Evolutionary conservation across 768 basidiomycete genomes (phyloP), one percentile per base, ranked within the genome.

Genomic region (Panaeolus cyanescens): DNA sequence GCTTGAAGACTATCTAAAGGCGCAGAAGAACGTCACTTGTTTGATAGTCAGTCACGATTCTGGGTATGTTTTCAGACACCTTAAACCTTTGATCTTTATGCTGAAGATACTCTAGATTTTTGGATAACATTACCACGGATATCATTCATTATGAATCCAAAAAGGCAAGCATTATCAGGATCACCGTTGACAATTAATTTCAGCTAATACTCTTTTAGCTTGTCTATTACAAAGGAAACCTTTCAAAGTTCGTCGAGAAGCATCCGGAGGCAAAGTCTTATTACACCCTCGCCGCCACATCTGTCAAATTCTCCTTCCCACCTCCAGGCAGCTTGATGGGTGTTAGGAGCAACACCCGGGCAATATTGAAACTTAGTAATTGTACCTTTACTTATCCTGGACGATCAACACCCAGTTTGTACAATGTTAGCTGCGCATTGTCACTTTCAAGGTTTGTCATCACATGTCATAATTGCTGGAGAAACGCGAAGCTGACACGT

Each of bases 341-440:
- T 58, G 96, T 99, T 60, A 86, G 96, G 64, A 96, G 94, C 73
- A 94, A 91, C 71, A 99, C 96, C 12, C 88, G 96, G 56, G 94
- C 96, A 4, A 99, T 99, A 72, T 82, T 99, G 71, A 98, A 96
- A 79, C 85, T 98, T 75, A 81, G 84, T 34, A 85, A 88, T 70
- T 96, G 94, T 77, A 97, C 95, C 10, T 99, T 91, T 77, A 95
- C 94, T 57, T 99, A 99, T 77, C 93, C 95, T 7, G 93, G 95
- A 50, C 83, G 91, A 62, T 70, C 81, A 50, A 82, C 78, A 59
- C 96, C 96, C 7, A 94, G 92, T 75, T 77, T 99, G 65, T 78
- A 83, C 78, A 86, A 94, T 74, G 94, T 94, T 62, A 95, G 91
- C 67, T 96, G 95, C 76, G 93, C 93, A 13, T 81, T 99, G 63